phyloP scores from a whole-genome alignment of 208 protist species.

The Tritrichomonas musculus region DNA sequence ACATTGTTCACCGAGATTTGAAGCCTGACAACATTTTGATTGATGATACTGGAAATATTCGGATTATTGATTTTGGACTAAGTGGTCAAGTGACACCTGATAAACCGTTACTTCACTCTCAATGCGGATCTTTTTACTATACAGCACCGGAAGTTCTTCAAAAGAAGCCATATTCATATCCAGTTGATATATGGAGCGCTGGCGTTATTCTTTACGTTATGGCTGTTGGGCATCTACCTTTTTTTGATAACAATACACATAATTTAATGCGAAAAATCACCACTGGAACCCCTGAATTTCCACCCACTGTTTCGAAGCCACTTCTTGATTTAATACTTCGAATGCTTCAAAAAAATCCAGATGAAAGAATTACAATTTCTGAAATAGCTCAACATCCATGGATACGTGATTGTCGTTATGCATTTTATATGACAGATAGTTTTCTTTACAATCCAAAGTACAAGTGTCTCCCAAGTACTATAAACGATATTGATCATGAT shows the following conservation, averaged over 20 bases:
- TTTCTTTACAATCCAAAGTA: too few species aligned
- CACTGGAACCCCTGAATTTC: not conserved
- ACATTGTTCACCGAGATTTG: not conserved
- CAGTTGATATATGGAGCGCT: not conserved
- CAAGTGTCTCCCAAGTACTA: too few species aligned
- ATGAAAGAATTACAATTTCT: not conserved
- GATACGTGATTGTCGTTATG: not conserved
- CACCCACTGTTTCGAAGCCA: not conserved
- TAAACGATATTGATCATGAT: too few species aligned
- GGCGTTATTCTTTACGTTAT: not conserved
- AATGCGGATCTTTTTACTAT: not conserved
- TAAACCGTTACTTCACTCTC: not conserved
- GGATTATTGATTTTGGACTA: conserved; percentile 34
- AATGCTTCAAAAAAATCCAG: not conserved
- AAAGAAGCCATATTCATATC: not conserved
- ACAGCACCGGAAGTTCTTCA: not conserved
- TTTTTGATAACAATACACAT: not conserved
- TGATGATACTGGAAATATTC: not conserved
- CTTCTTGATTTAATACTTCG: not conserved
- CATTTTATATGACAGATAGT: too few species aligned
- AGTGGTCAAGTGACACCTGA: not conserved
- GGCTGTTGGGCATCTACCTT: not conserved
- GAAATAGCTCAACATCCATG: not conserved
- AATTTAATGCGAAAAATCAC: not conserved
- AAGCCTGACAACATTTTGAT: not conserved